Percentiles rank a stretch among this genome's conserved stretches.
These are phyloP conservation scores for Salvia splendens DNA, from an alignment of 257 asterid species.

Conservation along the genomic window DNA sequence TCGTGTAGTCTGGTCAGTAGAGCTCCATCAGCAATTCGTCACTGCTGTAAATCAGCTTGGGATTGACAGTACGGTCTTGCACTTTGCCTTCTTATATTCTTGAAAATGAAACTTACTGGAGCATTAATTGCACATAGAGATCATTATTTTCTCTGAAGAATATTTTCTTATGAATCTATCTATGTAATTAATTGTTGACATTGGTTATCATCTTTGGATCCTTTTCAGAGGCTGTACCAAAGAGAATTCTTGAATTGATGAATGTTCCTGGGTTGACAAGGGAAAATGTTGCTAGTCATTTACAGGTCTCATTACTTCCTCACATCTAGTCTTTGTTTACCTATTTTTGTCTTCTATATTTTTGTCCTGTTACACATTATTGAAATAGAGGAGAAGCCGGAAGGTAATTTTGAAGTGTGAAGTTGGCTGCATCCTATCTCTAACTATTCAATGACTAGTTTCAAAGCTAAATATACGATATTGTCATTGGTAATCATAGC, in stretches of 20 bases:
- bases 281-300: constrained; percentile 91
- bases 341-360: background rate
- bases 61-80: constrained; percentile 68
- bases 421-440: constrained; percentile 3
- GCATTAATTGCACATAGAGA: constrained; percentile 13
- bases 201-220: constrained; percentile 17
- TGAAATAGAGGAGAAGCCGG: constrained; percentile 24
- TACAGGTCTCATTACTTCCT: constrained; percentile 56
- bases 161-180: constrained; percentile 6
- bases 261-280: constrained; percentile 84
- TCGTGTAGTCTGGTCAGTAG: constrained; percentile 95
- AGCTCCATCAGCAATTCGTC: constrained; percentile 93
- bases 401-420: background rate
- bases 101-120: constrained; percentile 13
- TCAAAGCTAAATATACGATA: constrained; percentile 11
- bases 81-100: constrained; percentile 11
- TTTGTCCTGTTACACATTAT: constrained; percentile 1
- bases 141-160: background rate
- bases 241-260: constrained; percentile 84
- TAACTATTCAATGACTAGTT: background rate
- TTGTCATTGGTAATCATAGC: background rate
- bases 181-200: constrained; percentile 29
- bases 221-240: constrained; percentile 84
- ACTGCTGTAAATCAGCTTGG: constrained; percentile 86
- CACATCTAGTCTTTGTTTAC: constrained; percentile 5